A percentile compares a stretch with the other conserved stretches of the same genome.
phyloP scores from a whole-genome alignment of 768 basidiomycete genomes.

The Lactifluus subvellereus region DNA sequence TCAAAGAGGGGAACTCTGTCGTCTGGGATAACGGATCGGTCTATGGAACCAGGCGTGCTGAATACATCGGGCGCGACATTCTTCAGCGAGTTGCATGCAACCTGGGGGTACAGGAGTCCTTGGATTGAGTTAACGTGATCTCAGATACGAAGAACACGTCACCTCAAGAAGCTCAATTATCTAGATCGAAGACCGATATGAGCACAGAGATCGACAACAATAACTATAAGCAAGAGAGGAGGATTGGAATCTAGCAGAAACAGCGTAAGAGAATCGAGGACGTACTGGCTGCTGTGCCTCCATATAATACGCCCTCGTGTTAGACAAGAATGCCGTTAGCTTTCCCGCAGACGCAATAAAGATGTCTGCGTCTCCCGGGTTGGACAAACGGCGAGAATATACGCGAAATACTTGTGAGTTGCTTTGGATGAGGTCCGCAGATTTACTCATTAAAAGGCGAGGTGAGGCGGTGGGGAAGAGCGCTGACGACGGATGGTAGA shows the following conservation, averaged over 20 bases:
- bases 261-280: not conserved
- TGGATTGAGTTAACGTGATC: not conserved
- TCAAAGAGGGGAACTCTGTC: constrained; percentile 13
- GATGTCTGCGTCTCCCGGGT: constrained; percentile 12
- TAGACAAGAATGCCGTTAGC: constrained; percentile 7
- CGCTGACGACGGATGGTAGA: too few species aligned
- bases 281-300: constrained; percentile 13
- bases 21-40: constrained; percentile 1
- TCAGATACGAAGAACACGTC: not conserved
- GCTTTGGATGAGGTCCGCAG: constrained; percentile 5
- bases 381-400: constrained; percentile 2
- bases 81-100: constrained; percentile 8
- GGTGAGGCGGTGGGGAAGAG: not conserved
- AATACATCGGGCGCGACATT: constrained; percentile 12
- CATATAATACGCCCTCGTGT: constrained; percentile 5
- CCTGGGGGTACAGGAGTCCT: not conserved
- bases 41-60: not conserved
- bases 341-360: constrained; percentile 4
- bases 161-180: constrained; percentile 17
- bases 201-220: not conserved
- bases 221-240: not conserved
- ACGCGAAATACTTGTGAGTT: constrained; percentile 17
- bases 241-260: not conserved
- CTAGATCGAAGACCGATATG: not conserved
- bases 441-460: not conserved